Evolutionary conservation across 441 rosid genomes (phyloP), one percentile per base, ranked within the genome.

Genomic region (Populus hybrid): DNA sequence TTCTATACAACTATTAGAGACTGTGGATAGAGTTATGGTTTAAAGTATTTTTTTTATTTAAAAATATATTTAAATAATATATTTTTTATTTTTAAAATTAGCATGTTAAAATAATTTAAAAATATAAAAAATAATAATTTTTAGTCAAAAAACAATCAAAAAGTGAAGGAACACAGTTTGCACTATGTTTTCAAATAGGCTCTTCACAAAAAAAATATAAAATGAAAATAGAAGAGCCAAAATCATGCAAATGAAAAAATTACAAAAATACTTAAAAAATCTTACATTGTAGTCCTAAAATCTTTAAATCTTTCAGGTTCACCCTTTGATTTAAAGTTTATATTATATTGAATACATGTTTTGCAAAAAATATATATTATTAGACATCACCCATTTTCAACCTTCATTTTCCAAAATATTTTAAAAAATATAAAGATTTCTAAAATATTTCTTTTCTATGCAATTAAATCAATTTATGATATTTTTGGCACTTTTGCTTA

Each of bases 161-260:
- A 26, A 0, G 0, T 26, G 0, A 26, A 1, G 28, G 0, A 26
- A 26, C 2, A 0, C 28, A 26, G 2, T 26, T 26, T 26, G 28
- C 0, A 26, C 28, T 1, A 0, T 26, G 28, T 26, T 26, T 0
- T 26, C 28, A 26, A 26, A 26, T 0, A 26, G 28, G 28, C 0
- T 26, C 28, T 26, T 26, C 28, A 26, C 28, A 26, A 26, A 0
- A 1, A 46, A 12, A 46, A 46, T 46, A 46, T 46, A 46, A 46
- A 46, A 46, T 38, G 42, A 38, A 38, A 38, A 38, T 2, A 38
- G 11, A 38, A 1, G 18, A 46, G 6, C 20, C 57, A 2, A 14
- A 46, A 46, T 14, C 20, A 4, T 12, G 57, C 57, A 1, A 0
- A 14, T 14, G 20, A 0, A 14, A 46, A 46, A 2, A 1, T 46